Evolutionary conservation across 1,284 basidiomycete genomes (phyloP).

Genomic region (Irpex sp.): DNA sequence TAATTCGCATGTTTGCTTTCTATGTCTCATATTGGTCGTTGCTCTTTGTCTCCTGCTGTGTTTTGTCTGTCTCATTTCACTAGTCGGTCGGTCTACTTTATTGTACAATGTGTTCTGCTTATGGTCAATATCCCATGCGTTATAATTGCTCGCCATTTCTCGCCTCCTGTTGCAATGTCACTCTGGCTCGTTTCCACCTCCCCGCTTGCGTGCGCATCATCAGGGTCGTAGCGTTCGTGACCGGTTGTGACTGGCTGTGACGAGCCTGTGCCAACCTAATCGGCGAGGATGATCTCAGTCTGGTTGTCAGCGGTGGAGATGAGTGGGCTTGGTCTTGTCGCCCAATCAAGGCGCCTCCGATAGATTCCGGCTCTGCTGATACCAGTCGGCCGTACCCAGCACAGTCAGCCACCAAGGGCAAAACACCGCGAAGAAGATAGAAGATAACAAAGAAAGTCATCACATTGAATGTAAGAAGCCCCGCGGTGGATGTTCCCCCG

Average conservation of each 20-base stretch:
- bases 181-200: neutral
- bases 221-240: neutral
- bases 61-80: constrained; percentile 8
- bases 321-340: neutral
- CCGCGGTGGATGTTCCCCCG: neutral
- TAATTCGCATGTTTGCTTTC: constrained; percentile 31
- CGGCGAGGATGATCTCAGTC: neutral
- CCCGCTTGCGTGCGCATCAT: neutral
- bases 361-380: neutral
- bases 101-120: constrained; percentile 11
- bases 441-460: neutral
- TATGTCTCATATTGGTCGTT: constrained; percentile 19
- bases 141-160: constrained; percentile 6
- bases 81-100: constrained; percentile 9
- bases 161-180: constrained; percentile 3
- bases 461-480: neutral
- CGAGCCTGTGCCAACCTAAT: neutral
- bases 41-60: constrained; percentile 17
- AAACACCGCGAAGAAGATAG: neutral
- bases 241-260: neutral
- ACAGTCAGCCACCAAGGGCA: neutral
- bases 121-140: constrained; percentile 2
- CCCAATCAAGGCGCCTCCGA: neutral
- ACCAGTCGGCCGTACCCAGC: neutral
- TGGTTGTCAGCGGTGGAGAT: neutral